Evolutionary conservation across 1,284 basidiomycete genomes (phyloP).

Genomic region (Austroboletus olivaceoglutinosus): DNA sequence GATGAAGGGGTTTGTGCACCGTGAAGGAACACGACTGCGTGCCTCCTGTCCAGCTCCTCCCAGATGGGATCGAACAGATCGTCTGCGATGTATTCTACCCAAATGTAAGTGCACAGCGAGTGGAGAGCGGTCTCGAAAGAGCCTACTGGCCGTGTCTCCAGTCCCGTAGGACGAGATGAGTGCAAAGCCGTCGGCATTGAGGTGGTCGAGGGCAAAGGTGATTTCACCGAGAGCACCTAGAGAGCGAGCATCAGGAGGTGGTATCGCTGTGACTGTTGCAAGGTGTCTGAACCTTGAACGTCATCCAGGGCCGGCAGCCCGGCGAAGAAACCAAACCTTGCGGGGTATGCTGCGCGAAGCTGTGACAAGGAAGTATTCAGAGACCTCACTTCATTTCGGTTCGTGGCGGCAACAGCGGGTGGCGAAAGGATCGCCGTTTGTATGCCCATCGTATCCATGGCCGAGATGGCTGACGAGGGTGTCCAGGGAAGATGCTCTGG

Average conservation of each 20-base stretch:
- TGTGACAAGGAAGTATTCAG: slow-evolving; percentile 49
- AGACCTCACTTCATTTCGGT: slow-evolving; percentile 42
- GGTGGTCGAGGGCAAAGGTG: slow-evolving; percentile 52
- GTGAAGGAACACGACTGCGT: slow-evolving; percentile 65
- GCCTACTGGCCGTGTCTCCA: no score
- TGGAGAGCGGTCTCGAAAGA: not conserved
- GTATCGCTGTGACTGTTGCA: slow-evolving; percentile 2
- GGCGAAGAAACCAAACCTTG: slow-evolving; percentile 65
- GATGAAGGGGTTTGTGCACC: slow-evolving; percentile 64
- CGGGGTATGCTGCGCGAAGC: slow-evolving; percentile 47
- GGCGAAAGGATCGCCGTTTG: slow-evolving; percentile 63
- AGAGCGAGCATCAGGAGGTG: slow-evolving; percentile 5
- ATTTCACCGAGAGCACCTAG: slow-evolving; percentile 58
- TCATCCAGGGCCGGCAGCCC: slow-evolving; percentile 60
- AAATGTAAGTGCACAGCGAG: slow-evolving; percentile 5
- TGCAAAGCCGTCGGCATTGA: slow-evolving; percentile 60
- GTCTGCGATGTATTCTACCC: slow-evolving; percentile 61
- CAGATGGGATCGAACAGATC: slow-evolving; percentile 61
- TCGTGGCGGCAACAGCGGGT: slow-evolving; percentile 53
- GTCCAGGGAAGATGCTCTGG: slow-evolving; percentile 63
- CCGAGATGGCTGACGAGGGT: slow-evolving; percentile 51
- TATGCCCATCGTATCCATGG: slow-evolving; percentile 58
- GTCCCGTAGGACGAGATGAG: slow-evolving; percentile 61
- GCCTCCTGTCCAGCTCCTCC: slow-evolving; percentile 58
- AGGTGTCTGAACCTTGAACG: slow-evolving; percentile 46